Base-by-base conservation (phyloP, 2,329 filamentous ascomycete genomes). In the Eutypa lata region DNA sequence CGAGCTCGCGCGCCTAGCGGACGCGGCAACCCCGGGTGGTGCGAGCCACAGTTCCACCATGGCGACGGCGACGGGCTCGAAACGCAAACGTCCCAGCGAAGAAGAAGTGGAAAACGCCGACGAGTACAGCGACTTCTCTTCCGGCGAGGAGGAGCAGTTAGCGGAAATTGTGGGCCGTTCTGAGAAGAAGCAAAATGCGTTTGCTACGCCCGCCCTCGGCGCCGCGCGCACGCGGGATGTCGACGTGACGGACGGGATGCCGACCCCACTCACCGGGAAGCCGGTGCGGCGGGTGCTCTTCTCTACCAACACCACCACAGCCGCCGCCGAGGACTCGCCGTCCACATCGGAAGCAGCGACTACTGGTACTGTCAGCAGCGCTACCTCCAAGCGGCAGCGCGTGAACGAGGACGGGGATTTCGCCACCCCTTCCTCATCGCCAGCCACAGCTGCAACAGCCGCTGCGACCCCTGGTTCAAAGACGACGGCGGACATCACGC, bases 401-500 rank as follows among this genome's bases (percentile, higher is more conserved):
- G 55, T 62, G 0, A 57, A 58, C 22, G 51, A 48, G 0, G 37
- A 24, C 2, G 45, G 54, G 7, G 28, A 44, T 5, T 53, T 47
- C 38, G 19, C 47, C 16, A 33, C 51, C 2, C 42, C 24, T 16
- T 19, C 47, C 26, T 37, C 53, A 37, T 35, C 47, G 13, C n/a
- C 7, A 16, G 33, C 33, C 26, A 26, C 21, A 24, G 22, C 31
- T 37, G 55, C 42, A 42, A 51, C 26, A 22, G 24, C 14, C 37
- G 21, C 16, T 28, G 45, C 24, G 18, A 40, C 46, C 14, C 44
- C 16, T 60, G 49, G 2, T 49, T 44, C 47, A n/a, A n/a, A n/a
- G 28, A 45, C 19, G 22, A 43, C 54, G 3, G 53, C 47, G 0
- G 45, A 75, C 37, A 64, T 80, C 48, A 74, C 73, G 1, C 63